Conservation (phyloP, 208 protist species). For the Trypanosoma lewisi region DNA sequence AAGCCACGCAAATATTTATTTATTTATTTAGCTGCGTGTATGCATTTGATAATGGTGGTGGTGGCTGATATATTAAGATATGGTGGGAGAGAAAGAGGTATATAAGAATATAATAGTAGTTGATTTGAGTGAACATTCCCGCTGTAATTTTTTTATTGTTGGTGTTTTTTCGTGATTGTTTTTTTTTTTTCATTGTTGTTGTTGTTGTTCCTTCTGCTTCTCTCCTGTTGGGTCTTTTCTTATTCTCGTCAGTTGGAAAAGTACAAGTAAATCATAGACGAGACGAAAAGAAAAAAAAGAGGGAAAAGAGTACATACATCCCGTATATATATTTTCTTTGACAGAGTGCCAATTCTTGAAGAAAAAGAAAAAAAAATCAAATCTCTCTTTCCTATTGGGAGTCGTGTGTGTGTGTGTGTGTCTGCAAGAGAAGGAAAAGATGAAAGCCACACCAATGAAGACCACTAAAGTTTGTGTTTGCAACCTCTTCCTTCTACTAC, state of each 20-base stretch:
- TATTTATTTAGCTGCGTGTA: neutral
- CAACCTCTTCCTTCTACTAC: neutral
- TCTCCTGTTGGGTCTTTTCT: slow-evolving; percentile 17
- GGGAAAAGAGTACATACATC: no score
- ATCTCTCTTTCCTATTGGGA: neutral
- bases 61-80: no score
- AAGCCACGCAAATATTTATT: neutral
- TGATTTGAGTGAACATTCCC: neutral
- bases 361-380: slow-evolving; percentile 2
- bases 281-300: slow-evolving; percentile 16
- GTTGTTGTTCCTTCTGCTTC: slow-evolving; percentile 6
- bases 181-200: neutral
- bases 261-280: no score
- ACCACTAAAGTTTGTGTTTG: neutral
- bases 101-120: no score
- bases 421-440: no score
- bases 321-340: slow-evolving; percentile 16
- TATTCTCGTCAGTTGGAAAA: neutral
- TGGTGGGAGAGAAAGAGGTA: no score
- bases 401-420: neutral
- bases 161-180: slow-evolving; percentile 18
- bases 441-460: no score
- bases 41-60: neutral
- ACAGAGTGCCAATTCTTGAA: neutral
- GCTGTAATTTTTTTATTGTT: slow-evolving; percentile 1